phyloP scores from a whole-genome alignment of 768 basidiomycete genomes.

The Pulveroboletus frians region DNA sequence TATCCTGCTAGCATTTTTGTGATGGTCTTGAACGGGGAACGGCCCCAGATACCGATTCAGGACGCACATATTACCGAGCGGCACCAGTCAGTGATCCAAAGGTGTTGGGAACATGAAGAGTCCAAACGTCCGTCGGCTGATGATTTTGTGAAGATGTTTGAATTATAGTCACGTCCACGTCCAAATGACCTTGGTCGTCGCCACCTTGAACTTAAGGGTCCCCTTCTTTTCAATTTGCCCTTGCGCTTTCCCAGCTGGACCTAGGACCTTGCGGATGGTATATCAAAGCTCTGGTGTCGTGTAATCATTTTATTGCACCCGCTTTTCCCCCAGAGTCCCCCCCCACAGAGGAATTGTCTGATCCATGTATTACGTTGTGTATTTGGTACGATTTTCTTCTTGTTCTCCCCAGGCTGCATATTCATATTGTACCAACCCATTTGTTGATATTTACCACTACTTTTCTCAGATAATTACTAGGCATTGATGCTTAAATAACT shows the following conservation, averaged over 20 bases:
- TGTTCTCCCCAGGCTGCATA: too few relatives aligned
- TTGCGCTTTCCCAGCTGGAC: neutral
- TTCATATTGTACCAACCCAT: neutral
- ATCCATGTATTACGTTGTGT: neutral
- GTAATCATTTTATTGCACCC: neutral
- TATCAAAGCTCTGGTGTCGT: neutral
- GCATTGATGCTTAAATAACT: neutral
- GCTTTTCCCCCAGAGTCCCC: neutral
- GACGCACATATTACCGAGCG: neutral
- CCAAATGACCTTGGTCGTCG: neutral
- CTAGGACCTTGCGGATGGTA: neutral
- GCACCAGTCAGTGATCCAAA: constrained; percentile 9
- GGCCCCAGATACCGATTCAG: constrained; percentile 9
- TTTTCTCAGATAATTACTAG: neutral
- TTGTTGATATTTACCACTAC: neutral
- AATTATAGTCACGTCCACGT: neutral
- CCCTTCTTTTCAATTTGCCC: neutral
- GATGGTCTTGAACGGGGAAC: constrained; percentile 5
- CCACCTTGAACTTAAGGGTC: too few relatives aligned
- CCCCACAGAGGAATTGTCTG: too few relatives aligned
- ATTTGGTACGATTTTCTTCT: neutral
- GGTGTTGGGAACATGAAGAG: constrained; percentile 18
- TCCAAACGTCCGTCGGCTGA: constrained; percentile 14
- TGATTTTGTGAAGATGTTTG: constrained; percentile 6
- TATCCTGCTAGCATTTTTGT: neutral